A percentile compares a stretch with the other conserved stretches of the same genome.
These are phyloP conservation scores for Hippophae rhamnoides DNA, from an alignment of 306 rosid species.

Conservation along the genomic window DNA sequence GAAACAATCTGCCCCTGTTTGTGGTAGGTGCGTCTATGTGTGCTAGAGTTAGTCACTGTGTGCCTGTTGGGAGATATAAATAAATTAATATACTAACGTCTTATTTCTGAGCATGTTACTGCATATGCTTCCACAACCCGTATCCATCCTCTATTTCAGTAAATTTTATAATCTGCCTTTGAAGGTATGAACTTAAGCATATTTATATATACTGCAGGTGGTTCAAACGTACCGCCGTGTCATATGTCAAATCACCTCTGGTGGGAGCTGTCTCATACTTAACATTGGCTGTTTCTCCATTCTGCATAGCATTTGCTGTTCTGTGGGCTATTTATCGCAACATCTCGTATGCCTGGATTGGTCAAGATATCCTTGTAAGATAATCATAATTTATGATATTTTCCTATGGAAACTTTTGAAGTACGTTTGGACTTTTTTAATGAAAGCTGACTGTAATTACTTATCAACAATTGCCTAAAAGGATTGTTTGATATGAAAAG, in stretches of 20 bases:
- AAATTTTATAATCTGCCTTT: slow-evolving; percentile 2
- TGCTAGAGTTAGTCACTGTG: too few relatives aligned
- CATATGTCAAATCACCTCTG: slow-evolving; percentile 62
- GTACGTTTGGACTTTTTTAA: background rate
- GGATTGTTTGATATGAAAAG: too few relatives aligned
- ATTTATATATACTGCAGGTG: slow-evolving; percentile 36
- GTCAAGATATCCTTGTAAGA: slow-evolving; percentile 93
- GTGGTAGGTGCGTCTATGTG: too few relatives aligned
- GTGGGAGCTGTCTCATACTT: slow-evolving; percentile 79
- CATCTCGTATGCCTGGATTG: slow-evolving; percentile 73
- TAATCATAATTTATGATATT: background rate
- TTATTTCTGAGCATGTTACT: background rate
- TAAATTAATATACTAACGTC: background rate
- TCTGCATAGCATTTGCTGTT: slow-evolving; percentile 68
- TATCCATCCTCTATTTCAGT: background rate
- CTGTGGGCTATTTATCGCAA: slow-evolving; percentile 75
- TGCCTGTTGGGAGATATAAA: background rate
- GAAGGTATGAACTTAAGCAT: background rate
- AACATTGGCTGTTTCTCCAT: slow-evolving; percentile 77
- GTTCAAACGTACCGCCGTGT: slow-evolving; percentile 49
- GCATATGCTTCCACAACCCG: background rate
- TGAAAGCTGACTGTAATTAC: background rate
- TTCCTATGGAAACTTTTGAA: background rate
- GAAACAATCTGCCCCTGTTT: too few relatives aligned
- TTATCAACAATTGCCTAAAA: too few relatives aligned